Base-by-base conservation (phyloP, 1,284 basidiomycete genomes). In the Marasmius oreades region DNA sequence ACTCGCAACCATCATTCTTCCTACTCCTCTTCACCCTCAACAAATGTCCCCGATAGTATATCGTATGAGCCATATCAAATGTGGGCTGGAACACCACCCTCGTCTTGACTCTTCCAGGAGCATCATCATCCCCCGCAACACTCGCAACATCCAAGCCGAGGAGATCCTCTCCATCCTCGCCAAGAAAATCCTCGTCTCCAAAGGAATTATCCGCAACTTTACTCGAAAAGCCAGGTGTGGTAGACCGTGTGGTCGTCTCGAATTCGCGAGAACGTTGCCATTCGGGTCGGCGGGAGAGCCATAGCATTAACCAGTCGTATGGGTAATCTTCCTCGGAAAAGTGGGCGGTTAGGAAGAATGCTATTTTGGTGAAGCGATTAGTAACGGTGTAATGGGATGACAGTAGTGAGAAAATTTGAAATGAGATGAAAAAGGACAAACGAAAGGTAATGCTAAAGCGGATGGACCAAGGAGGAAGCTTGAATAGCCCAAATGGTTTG, bases 221-320 rank as follows among this genome's bases (percentile, higher is more conserved):
- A 51, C 72, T 75, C 63, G 65, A 78, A 73, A 72, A 81, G 63
- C 70, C 83, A 54, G 71, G 81, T 55, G 68, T 81, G 28, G 76
- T 73, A 2, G 83, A 79, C 39, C 87, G 82, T 10, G 89, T 91
- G 10, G 89, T 92, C 0, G 89, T 90, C 72, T 92, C 89, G 60
- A 92, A 91, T 70, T 92, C 89, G 55, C 89, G 81, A 11, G 88
- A 90, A 46, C 88, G 84, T 65, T 90, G 88, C 88, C 89, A 91
- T 69, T 90, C 88, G 48, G 89, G 88, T 47, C 85, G 77, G 52
- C 86, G 82, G 45, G 86, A 87, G 52, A 90, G 82, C 88, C 88
- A 90, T 36, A 90, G 77, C 86, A 90, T 90, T 52, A 90, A 77
- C 83, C 88, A 90, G 70, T 90, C 89, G 64, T 90, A 91, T 2